Conservation (phyloP, 2,329 filamentous ascomycete species). For the Apiospora koreana region DNA sequence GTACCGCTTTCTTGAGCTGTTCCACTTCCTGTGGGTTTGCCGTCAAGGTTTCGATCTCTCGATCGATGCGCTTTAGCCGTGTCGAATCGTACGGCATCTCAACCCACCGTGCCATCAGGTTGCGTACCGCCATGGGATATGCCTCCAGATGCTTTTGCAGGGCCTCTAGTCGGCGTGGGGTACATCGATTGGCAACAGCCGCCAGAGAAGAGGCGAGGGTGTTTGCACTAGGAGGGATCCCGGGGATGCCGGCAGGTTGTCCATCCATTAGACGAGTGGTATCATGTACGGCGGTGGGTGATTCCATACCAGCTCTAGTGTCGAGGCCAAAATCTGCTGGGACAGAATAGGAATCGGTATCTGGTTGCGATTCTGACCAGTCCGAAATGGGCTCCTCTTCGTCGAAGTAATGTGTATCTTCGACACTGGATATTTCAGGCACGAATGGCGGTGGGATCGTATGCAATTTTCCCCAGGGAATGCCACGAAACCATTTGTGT, state of each 20-base stretch:
- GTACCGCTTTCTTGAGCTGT: conserved; percentile 50
- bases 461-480: conserved; percentile 78
- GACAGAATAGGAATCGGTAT: conserved; percentile 22
- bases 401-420: conserved; percentile 89
- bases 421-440: conserved; percentile 66
- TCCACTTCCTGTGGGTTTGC: conserved; percentile 35
- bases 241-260: conserved; percentile 16
- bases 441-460: conserved; percentile 74
- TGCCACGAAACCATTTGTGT: conserved; percentile 81
- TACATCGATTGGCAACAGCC: conserved; percentile 17
- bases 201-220: background rate
- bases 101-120: conserved; percentile 46
- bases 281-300: background rate
- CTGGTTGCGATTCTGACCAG: conserved; percentile 48
- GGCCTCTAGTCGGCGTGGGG: conserved; percentile 27
- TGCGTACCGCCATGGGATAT: conserved; percentile 43
- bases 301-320: background rate
- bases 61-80: conserved; percentile 50
- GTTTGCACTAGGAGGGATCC: conserved; percentile 16
- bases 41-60: conserved; percentile 44
- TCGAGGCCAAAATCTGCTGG: conserved; percentile 11
- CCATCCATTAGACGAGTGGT: background rate
- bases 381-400: conserved; percentile 74
- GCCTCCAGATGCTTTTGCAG: conserved; percentile 36
- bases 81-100: conserved; percentile 49